Base-by-base conservation (phyloP, 2,329 filamentous ascomycete species). In the Alternaria gansuensis region DNA sequence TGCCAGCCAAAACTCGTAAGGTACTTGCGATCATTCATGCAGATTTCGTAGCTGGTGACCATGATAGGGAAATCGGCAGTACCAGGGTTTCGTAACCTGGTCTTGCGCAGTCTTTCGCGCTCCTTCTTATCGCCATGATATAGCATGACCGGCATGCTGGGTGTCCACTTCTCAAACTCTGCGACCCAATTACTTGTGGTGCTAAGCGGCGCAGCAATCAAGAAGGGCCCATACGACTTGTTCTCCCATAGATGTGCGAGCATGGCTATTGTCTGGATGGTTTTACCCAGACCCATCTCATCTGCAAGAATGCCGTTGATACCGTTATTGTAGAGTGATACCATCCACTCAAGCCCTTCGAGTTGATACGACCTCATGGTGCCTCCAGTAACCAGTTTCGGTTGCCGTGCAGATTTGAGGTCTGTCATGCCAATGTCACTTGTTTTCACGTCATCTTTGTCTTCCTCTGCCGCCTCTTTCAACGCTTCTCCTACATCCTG, bases 171-270 rank as follows among this genome's bases (percentile, higher is more conserved):
- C 33, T 88, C 84, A 67, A 98, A 97, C 71, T 99, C 95, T 40
- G 95, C 91, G 40, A 97, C 89, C 95, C 95, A 99, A 74, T 98
- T 99, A 37, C 90, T 93, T 0, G 97, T 84, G 0, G 95, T 98
- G 71, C 93, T 97, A 4, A 98, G 79, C 0, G 95, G 95, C 0
- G 93, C 93, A 6, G 95, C 89, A 52, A 99, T 92, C 23, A 99
- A 79, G 72, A 97, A 96, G 0, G 95, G 95, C 0, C 95, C 95
- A 2, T 95, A 93, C 6, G 88, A 85, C 46, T 94, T 92, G 66
- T 94, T 90, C 70, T 98, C 93, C 65, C 94, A 88, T 13, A 98
- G 81, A 60, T 96, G 88, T 0, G 94, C 94, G 37, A 97, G 88
- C 62, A 97, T 84, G 0, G 92, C 89, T 37, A 97, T 96, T 0